Percentiles rank a stretch among this genome's conserved stretches.
Conservation (phyloP, 768 basidiomycete species). For the Rhodotorula kratochvilovae region DNA sequence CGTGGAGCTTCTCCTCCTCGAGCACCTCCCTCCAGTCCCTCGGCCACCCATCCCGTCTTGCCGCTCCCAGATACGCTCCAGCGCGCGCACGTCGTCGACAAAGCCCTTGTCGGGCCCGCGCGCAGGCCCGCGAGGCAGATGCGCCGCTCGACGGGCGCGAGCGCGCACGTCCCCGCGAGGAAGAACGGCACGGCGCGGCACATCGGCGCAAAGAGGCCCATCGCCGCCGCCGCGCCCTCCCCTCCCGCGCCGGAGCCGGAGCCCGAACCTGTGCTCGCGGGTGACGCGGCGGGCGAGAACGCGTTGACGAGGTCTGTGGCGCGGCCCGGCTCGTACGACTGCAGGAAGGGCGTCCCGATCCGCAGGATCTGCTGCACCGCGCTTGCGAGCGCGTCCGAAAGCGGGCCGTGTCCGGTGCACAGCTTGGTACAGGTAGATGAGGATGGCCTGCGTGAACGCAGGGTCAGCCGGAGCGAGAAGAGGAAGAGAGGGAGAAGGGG, state of each 20-base stretch:
- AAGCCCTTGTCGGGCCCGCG: conserved; percentile 19
- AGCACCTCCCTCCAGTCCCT: conserved; percentile 27
- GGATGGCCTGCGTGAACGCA: neutral
- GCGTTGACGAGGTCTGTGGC: neutral
- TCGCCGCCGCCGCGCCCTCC: neutral
- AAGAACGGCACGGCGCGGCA: conserved; percentile 29
- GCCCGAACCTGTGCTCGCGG: too few relatives aligned
- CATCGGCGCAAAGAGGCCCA: conserved; percentile 9
- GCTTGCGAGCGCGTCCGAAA: conserved; percentile 1
- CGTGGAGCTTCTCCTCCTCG: conserved; percentile 19
- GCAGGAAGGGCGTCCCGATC: conserved; percentile 12
- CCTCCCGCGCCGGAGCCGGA: too few relatives aligned
- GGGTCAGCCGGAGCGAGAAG: neutral
- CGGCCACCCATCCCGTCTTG: conserved; percentile 18
- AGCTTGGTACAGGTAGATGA: conserved; percentile 34
- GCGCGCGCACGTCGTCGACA: conserved; percentile 19
- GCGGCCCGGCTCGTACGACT: neutral
- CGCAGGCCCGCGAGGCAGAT: conserved; percentile 18
- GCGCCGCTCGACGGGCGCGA: conserved; percentile 8
- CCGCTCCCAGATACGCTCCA: conserved; percentile 31
- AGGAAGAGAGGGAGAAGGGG: neutral
- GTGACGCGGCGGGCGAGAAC: too few relatives aligned
- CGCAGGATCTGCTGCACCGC: conserved; percentile 19
- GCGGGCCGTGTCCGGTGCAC: conserved; percentile 21
- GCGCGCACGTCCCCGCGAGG: conserved; percentile 35